Percentiles rank a stretch among this genome's conserved stretches.
Conservation (phyloP, 805 yeast species). For the Pichia californica region DNA sequence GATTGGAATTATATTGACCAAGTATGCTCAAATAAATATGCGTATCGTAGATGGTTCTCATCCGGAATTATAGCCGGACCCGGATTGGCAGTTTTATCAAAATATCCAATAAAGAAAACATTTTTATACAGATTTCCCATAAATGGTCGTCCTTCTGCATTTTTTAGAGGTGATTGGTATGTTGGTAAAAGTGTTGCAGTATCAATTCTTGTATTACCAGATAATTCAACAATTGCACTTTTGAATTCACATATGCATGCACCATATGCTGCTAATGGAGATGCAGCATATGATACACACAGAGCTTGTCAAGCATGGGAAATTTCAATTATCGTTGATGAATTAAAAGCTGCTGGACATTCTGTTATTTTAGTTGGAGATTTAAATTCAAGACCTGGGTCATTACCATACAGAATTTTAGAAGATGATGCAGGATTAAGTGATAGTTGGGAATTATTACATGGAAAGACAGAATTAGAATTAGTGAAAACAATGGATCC, state of each 20-base stretch:
- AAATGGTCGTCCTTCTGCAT: conserved; percentile 91
- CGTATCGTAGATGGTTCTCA: conserved; percentile 62
- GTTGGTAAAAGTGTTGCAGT: conserved; percentile 89
- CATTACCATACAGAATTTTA: conserved; percentile 71
- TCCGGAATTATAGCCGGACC: conserved; percentile 92
- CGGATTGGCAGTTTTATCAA: conserved; percentile 79
- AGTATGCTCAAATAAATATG: conserved; percentile 42
- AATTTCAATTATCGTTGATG: conserved; percentile 57
- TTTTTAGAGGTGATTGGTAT: conserved; percentile 93
- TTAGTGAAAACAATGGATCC: conserved; percentile 44
- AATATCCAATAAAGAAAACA: conserved; percentile 74
- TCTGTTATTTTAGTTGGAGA: conserved; percentile 90
- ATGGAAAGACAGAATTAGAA: conserved; percentile 41
- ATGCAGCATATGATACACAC: conserved; percentile 85
- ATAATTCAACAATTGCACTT: conserved; percentile 54
- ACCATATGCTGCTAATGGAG: conserved; percentile 78
- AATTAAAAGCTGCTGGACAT: conserved; percentile 67
- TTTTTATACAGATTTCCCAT: conserved; percentile 81
- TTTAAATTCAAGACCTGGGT: conserved; percentile 81
- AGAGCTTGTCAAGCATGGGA: conserved; percentile 97
- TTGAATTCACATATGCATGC: conserved; percentile 97
- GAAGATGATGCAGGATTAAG: conserved; percentile 59
- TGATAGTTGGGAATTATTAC: conserved; percentile 77
- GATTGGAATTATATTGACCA: conserved; percentile 68
- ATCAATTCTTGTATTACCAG: conserved; percentile 53